phyloP scores from a whole-genome alignment of 2,329 filamentous ascomycete genomes.

The Lachnellula suecica region DNA sequence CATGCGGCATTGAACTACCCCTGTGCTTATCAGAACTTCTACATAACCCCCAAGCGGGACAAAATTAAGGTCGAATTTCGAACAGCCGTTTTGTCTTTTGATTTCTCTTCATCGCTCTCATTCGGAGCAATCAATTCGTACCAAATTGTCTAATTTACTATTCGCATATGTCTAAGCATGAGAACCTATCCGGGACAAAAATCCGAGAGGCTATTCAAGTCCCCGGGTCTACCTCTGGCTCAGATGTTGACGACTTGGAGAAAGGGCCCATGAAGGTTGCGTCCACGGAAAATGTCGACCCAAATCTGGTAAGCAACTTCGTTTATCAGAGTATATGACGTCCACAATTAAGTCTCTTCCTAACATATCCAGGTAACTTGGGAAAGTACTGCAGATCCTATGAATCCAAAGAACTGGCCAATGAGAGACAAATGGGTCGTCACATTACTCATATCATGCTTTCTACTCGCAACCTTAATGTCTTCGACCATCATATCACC shows the following conservation, averaged over 20 bases:
- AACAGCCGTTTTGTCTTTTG: no score
- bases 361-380: conserved; percentile 28
- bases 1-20: no score
- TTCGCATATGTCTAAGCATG: no score
- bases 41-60: no score
- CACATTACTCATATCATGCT: conserved; percentile 44
- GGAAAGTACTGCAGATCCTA: conserved; percentile 6
- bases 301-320: neutral
- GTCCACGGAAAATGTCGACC: neutral
- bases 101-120: no score
- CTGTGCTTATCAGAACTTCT: no score
- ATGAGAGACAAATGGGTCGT: conserved; percentile 42
- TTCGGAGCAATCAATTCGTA: no score
- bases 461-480: conserved; percentile 48
- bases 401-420: conserved; percentile 16
- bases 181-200: neutral
- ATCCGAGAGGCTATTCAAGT: neutral
- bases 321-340: neutral
- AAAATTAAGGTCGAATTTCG: no score
- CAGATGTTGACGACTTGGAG: neutral
- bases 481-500: conserved; percentile 52
- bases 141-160: neutral
- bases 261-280: neutral
- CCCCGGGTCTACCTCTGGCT: neutral
- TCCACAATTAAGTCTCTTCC: neutral